Evolutionary conservation across 2,329 filamentous ascomycete species (phyloP).

Genomic region (Penicillium sclerotiorum): DNA sequence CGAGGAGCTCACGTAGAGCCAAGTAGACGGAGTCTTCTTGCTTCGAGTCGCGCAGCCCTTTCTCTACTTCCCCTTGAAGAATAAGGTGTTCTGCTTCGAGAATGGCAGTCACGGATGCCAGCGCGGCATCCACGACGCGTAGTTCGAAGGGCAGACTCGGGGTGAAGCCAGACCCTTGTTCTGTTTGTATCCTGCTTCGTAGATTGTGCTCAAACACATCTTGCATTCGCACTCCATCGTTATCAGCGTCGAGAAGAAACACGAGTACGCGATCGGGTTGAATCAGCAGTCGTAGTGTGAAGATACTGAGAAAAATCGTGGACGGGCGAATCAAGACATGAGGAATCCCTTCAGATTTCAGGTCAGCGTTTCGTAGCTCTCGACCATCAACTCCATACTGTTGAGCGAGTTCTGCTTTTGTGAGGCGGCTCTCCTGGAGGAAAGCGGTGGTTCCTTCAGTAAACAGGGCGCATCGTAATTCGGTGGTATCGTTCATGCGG

Average conservation of each 20-base stretch:
- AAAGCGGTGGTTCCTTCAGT: conserved; percentile 1
- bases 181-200: conserved; percentile 24
- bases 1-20: conserved; percentile 31
- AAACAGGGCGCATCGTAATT: conserved; percentile 14
- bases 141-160: conserved; percentile 36
- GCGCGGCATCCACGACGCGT: conserved; percentile 38
- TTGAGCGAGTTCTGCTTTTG: conserved; percentile 23
- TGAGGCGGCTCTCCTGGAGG: conserved; percentile 2
- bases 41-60: conserved; percentile 23
- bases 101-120: conserved; percentile 36
- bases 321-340: conserved; percentile 37
- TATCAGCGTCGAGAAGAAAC: conserved; percentile 25
- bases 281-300: conserved; percentile 40
- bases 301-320: conserved; percentile 39
- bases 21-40: conserved; percentile 20
- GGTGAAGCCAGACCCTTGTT: conserved; percentile 18
- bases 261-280: conserved; percentile 35
- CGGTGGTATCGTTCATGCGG: conserved; percentile 16
- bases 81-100: conserved; percentile 38
- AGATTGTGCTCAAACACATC: conserved; percentile 32
- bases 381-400: conserved; percentile 29
- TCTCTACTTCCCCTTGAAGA: conserved; percentile 19
- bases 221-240: conserved; percentile 17
- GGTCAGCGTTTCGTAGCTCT: conserved; percentile 38
- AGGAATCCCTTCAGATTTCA: conserved; percentile 36